Evolutionary conservation across 2,329 filamentous ascomycete genomes (phyloP), one percentile per base, ranked within the genome.

Genomic region (Capronia coronata): DNA sequence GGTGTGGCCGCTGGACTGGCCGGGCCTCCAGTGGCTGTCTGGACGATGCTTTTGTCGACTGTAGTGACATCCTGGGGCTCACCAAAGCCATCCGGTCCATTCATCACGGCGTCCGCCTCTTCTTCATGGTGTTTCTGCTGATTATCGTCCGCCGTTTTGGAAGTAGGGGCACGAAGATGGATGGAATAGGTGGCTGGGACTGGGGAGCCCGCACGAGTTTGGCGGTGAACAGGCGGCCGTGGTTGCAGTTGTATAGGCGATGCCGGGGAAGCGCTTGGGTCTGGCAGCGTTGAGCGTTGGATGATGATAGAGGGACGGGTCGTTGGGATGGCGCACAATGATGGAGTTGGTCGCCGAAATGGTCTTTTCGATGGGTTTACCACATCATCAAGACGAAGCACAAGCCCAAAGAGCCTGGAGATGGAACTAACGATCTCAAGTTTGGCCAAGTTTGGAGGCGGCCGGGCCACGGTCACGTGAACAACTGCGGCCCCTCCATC

Each of bases 81-180:
- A 10, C 41, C 37, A 39, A 46, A 43, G 27, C 46, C 48, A 44
- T 43, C 51, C 43, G 30, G 39, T 32, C 50, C 35, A 29, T 25
- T 54, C 56, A 58, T 58, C 30, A 25, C 43, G 21, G 43, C 54
- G 48, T 44, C 46, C 42, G 46, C 46, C 43, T 54, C 41, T 46
- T 56, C 52, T 38, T 55, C 49, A 55, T 52, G 49, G 22, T 61
- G 54, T 34, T 43, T 51, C 18, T 55, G 49, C 42, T 46, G 39
- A 35, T 43, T 52, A 44, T 45, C 52, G 38, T 49, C 49, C 34
- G 52, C 52, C 53, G 53, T 57, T 44, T 56, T 52, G 50, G 59
- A 56, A 40, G 60, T 58, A 60, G 22, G 18, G 3, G 32, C 40
- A 37, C 13, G 13, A 34, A 43, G 11, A 44, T 43, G 49, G 48